Base-by-base conservation (phyloP, 331 rosid species). In the Quercus phellos region DNA sequence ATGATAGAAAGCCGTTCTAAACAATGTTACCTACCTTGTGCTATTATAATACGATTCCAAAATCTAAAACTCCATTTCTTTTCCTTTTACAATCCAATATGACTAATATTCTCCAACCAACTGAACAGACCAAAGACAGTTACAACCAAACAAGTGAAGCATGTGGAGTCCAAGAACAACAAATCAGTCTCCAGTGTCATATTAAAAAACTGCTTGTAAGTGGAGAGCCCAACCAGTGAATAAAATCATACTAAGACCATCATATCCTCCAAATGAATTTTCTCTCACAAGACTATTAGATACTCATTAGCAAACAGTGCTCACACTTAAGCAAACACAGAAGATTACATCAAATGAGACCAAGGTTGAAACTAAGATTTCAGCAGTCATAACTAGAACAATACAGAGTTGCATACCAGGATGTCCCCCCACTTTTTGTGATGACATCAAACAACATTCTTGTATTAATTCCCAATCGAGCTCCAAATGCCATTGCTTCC, bases 401-500 rank as follows among this genome's bases (percentile, higher is more conserved):
- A 42, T 7, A 42, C 18, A 75, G 21, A 79, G 13, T 6, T 22
- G 78, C 76, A 61, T 88, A 92, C 98, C 97, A 94, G 83, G 98
- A 92, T 70, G 98, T 83, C 81, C 96, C 97, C 79, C 82, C 85
- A 78, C 94, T 88, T 69, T n/a, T 76, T 89, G 85, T 84, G 81
- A 94, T 84, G 76, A 88, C 86, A 77, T 94, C 93, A 81, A 89
- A 94, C 86, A 92, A 74, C 63, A 50, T 56, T 82, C 92, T 87
- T 75, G 97, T 92, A 79, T 92, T 85, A 55, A 94, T 84, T 82
- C 98, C 97, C 84, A 90, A 78, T 19, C 93, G 90, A 75, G 98
- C 98, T 82, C 93, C 97, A 80, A 94, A 90, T 26, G 97, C 98
- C 89, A 94, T 87, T 83, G 98, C 91, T 90, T 92, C 97, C 19